Percentiles rank a stretch among this genome's conserved stretches.
Evolutionary conservation across 2,329 filamentous ascomycete genomes (phyloP).

Genomic region (Teratosphaeria zuluensis): DNA sequence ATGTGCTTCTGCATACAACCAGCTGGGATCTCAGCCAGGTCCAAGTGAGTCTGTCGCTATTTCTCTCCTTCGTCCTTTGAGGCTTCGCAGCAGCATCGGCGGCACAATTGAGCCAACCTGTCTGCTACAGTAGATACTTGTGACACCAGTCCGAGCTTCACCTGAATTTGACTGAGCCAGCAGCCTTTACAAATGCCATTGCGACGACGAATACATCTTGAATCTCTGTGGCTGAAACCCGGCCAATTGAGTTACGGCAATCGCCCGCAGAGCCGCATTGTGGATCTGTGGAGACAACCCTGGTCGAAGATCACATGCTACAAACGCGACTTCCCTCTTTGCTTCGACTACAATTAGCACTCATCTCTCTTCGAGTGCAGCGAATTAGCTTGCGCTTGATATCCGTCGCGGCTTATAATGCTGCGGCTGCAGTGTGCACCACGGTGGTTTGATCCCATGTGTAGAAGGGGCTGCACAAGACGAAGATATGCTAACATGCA

Average conservation of each 20-base stretch:
- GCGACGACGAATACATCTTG: not conserved
- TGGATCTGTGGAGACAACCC: not conserved
- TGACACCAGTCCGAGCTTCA: not conserved
- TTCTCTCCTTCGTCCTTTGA: constrained; percentile 1
- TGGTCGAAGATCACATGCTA: not conserved
- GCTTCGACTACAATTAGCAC: not conserved
- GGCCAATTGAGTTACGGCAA: not conserved
- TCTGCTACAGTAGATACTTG: not conserved
- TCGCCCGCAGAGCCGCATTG: constrained; percentile 2
- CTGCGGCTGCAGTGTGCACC: not conserved
- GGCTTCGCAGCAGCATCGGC: constrained; percentile 3
- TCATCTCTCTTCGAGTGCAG: not conserved
- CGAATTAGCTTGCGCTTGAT: not conserved
- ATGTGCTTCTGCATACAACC: not conserved
- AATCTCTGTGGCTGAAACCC: not conserved
- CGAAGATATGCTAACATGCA: not conserved
- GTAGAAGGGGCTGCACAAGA: not conserved
- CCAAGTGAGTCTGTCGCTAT: constrained; percentile 1
- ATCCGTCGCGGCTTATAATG: not conserved
- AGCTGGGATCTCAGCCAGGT: constrained; percentile 2
- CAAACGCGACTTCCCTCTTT: not conserved
- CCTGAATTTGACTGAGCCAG: not conserved
- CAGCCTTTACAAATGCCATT: not conserved
- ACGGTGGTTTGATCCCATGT: not conserved
- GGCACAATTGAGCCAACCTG: not conserved